Base-by-base conservation (phyloP, 1,139 yeast genomes). In the Geotrichum klebahnii region DNA sequence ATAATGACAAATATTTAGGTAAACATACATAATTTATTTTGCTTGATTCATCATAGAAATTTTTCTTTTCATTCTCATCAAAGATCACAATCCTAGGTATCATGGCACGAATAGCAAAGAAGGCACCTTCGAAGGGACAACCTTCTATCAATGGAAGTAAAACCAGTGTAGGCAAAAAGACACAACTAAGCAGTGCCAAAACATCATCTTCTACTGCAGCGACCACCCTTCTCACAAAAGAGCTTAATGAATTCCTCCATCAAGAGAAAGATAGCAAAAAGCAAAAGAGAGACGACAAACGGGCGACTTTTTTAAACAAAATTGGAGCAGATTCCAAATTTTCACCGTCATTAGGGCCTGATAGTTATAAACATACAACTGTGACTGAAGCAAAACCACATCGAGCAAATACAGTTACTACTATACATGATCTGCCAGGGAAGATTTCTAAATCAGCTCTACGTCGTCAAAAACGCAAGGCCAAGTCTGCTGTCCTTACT, bases 401-500 rank as follows among this genome's bases (percentile, higher is more conserved):
- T 28, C 39, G 34, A 29, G 40, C 14, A n/a, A n/a, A n/a, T n/a
- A n/a, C n/a, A n/a, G 52, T 33, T 36, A 50, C 48, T 16, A 47
- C 53, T 22, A 51, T 66, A 34, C 48, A 48, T 28, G 51, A 47
- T 38, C 39, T 47, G 26, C 51, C 51, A 10, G 38, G 38, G 20
- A 23, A 37, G 6, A 39, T 47, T 12, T 64, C 68, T 14, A 67
- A 67, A 42, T 62, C 68, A 6, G 46, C 62, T 3, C 43, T 51
- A 23, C 44, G 59, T 17, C 55, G 66, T 16, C 57, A 51, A 39
- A 59, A 57, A 32, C 53, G 61, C 12, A 66, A 66, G 41, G 59
- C 58, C 24, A 56, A 57, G 35, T 44, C 59, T 2, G 63, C 64
- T 17, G 59, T 68, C 12, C 61, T 59, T 0, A 65, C 66, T 17